These are phyloP conservation scores for Wickerhamiella dianesei DNA, from an alignment of 805 yeast species.

Conservation along the genomic window DNA sequence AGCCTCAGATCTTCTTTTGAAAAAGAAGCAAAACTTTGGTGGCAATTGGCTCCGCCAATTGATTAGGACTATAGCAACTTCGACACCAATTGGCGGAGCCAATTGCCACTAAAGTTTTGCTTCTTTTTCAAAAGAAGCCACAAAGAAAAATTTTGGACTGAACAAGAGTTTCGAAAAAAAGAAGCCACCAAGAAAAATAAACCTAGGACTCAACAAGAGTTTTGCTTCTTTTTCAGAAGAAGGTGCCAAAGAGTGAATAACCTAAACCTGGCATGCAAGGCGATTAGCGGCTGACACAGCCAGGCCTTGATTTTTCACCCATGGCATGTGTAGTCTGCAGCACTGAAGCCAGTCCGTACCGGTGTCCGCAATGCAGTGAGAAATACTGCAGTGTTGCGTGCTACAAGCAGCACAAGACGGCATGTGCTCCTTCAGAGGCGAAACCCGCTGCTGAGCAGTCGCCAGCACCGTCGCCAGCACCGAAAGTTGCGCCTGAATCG, in stretches of 20 bases:
- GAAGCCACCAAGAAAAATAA: not conserved
- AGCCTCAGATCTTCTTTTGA: no score
- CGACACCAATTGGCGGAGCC: no score
- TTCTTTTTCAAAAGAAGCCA: no score
- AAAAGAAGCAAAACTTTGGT: no score
- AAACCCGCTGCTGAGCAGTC: conserved; percentile 4
- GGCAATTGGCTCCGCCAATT: no score
- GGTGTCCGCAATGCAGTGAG: conserved; percentile 39
- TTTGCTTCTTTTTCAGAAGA: no score
- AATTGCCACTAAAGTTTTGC: no score
- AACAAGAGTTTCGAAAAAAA: no score
- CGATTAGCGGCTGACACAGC: not conserved
- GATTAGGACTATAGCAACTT: no score
- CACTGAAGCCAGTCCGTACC: conserved; percentile 29
- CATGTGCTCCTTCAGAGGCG: conserved; percentile 20
- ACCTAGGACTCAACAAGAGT: not conserved
- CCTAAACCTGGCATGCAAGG: not conserved
- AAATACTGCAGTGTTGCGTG: conserved; percentile 45
- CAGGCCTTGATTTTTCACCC: not conserved
- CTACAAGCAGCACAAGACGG: conserved; percentile 36
- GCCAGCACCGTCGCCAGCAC: not conserved
- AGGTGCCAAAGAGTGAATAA: no score
- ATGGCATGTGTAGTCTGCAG: conserved; percentile 13
- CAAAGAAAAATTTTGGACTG: no score
- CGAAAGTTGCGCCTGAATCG: conserved; percentile 3